Conservation (phyloP, 164 flowering plant genomes). For the Chloranthus sessilifolius region DNA sequence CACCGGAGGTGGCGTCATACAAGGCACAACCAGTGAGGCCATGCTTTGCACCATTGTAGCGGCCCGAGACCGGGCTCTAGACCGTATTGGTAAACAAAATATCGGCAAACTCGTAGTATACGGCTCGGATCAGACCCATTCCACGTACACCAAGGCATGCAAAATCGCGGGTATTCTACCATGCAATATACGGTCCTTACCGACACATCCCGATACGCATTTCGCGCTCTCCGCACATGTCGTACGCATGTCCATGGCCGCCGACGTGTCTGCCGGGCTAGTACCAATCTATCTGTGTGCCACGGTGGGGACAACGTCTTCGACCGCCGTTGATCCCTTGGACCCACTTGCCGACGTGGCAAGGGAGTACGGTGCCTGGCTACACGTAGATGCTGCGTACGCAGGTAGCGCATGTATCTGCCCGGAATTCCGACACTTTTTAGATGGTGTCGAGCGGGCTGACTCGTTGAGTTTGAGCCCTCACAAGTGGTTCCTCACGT, state of each 20-base stretch:
- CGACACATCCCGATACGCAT: conserved; percentile 15
- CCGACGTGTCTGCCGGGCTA: conserved; percentile 40
- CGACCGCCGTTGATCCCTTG: conserved; percentile 55
- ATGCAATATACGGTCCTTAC: conserved; percentile 29
- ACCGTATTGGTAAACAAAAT: conserved; percentile 12
- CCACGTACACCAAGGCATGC: conserved; percentile 35
- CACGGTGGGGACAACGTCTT: conserved; percentile 57
- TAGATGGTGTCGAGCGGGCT: conserved; percentile 41
- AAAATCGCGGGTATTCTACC: conserved; percentile 40
- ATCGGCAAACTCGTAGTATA: conserved; percentile 43
- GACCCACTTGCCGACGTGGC: conserved; percentile 37
- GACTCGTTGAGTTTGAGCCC: conserved; percentile 54
- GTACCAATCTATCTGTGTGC: conserved; percentile 48
- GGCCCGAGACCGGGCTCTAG: conserved; percentile 37
- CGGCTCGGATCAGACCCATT: conserved; percentile 66
- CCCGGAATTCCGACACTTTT: conserved; percentile 49
- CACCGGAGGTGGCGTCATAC: conserved; percentile 57
- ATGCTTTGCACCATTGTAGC: conserved; percentile 46
- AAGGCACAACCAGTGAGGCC: conserved; percentile 49
- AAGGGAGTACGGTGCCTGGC: conserved; percentile 33
- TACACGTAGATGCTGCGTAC: conserved; percentile 66
- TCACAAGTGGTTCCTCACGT: conserved; percentile 55
- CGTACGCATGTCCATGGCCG: conserved; percentile 18
- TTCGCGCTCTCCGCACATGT: conserved; percentile 31
- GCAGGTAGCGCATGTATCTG: conserved; percentile 61